Percentiles rank a stretch among this genome's conserved stretches.
Conservation (phyloP, 805 yeast genomes). For the Candida alai region DNA sequence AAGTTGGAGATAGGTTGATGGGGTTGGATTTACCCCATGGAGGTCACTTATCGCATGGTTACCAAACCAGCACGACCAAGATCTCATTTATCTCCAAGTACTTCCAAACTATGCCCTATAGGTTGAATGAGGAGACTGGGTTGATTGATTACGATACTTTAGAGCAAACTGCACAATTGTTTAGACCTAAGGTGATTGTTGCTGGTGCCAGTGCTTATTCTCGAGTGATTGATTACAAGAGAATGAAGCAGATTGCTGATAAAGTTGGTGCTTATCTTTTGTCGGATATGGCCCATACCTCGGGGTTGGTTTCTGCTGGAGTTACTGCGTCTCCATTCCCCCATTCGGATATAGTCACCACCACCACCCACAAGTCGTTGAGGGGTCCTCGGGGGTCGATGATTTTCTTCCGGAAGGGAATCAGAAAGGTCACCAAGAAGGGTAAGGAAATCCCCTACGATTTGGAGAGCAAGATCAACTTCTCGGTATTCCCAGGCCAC, state of each 20-base stretch:
- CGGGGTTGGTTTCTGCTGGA: conserved; percentile 93
- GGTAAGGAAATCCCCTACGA: conserved; percentile 91
- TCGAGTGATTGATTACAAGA: conserved; percentile 91
- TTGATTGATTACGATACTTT: conserved; percentile 93
- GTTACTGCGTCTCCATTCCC: conserved; percentile 96
- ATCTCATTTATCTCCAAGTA: conserved; percentile 95
- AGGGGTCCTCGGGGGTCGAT: conserved; percentile 99
- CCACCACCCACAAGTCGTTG: conserved; percentile 97
- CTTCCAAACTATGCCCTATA: conserved; percentile 98
- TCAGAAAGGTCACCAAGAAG: conserved; percentile 79
- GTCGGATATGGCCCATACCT: conserved; percentile 98
- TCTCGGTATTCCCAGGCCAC: conserved; percentile 99
- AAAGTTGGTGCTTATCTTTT: conserved; percentile 95
- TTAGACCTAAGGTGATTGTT: conserved; percentile 93
- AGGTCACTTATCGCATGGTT: conserved; percentile 97
- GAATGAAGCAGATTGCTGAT: conserved; percentile 95
- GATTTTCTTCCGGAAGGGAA: conserved; percentile 97
- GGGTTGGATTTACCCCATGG: conserved; percentile 98
- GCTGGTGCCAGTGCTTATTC: conserved; percentile 99
- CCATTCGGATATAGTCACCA: conserved; percentile 95
- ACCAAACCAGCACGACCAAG: conserved; percentile 90
- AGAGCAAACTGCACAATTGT: conserved; percentile 84
- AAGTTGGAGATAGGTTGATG: conserved; percentile 95
- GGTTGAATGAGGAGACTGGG: conserved; percentile 89
- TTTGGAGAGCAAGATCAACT: conserved; percentile 91